Evolutionary conservation across 139 green algal genomes (phyloP).

Genomic region (Ettlia oleoabundans): DNA sequence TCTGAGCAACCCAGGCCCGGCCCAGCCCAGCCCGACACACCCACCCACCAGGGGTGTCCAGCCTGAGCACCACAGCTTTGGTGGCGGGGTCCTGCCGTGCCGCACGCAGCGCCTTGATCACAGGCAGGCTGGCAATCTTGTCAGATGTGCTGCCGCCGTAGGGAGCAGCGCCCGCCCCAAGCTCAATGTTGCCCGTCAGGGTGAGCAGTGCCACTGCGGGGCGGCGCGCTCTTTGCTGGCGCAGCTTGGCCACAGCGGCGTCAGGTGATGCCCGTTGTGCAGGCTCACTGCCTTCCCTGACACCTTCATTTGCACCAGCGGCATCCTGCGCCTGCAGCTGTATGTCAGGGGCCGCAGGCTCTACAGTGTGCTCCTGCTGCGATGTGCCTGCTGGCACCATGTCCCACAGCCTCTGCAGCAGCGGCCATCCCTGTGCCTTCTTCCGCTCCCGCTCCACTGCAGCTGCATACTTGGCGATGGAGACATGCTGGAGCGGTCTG

Average conservation of each 20-base stretch:
- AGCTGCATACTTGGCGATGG: neutral
- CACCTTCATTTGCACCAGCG: too few species aligned
- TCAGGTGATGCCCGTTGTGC: too few species aligned
- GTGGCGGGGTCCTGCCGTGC: slow-evolving; percentile 43
- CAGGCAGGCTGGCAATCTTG: slow-evolving; percentile 6
- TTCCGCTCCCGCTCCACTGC: neutral
- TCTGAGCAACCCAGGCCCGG: too few species aligned
- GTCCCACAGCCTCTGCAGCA: neutral
- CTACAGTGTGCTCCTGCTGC: too few species aligned
- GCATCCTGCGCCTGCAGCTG: too few species aligned
- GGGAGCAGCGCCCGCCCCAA: neutral
- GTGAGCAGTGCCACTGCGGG: neutral
- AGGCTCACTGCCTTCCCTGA: too few species aligned
- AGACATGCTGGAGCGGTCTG: neutral
- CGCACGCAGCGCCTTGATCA: slow-evolving; percentile 41
- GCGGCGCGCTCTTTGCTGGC: too few species aligned
- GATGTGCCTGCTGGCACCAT: neutral
- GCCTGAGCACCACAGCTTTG: slow-evolving; percentile 82
- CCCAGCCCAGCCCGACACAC: neutral
- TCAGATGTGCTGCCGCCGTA: neutral
- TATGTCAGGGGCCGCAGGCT: too few species aligned
- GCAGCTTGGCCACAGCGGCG: too few species aligned
- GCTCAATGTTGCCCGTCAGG: neutral
- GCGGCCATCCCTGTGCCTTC: neutral
- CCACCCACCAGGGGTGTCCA: slow-evolving; percentile 81